Evolutionary conservation across 73 alveolate genomes (phyloP).

Genomic region (Paramecium sexaurelia): DNA sequence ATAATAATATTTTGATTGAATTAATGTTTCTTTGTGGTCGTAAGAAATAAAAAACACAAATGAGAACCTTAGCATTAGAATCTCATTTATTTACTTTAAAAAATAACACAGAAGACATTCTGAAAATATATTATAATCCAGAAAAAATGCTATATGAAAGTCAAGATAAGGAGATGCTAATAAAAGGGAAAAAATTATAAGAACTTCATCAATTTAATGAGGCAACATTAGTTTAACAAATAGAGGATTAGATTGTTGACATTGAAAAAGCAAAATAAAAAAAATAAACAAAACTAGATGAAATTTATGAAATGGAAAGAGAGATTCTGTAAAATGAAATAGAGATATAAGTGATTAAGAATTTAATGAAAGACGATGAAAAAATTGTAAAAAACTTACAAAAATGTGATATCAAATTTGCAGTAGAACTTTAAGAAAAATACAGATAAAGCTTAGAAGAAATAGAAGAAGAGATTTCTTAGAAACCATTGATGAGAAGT

Average conservation of each 20-base stretch:
- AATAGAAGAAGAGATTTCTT: neutral
- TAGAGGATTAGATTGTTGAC: neutral
- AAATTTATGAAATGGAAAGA: neutral
- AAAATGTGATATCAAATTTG: conserved; percentile 18
- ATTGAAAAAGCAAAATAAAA: neutral
- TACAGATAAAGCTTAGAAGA: neutral
- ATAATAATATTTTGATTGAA: neutral
- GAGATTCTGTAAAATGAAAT: neutral
- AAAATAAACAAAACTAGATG: neutral
- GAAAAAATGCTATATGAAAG: neutral
- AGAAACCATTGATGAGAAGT: neutral
- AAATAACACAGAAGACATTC: neutral
- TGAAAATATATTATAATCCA: neutral
- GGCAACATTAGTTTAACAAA: neutral
- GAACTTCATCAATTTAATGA: neutral
- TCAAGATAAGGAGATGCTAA: neutral
- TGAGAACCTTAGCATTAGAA: neutral
- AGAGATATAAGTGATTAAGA: neutral
- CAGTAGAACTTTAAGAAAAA: neutral
- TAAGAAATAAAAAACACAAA: neutral
- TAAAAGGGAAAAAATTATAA: neutral
- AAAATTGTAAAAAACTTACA: neutral
- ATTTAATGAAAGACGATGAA: neutral
- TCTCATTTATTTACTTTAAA: neutral
- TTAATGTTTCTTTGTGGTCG: conserved; percentile 8